Percentiles rank a stretch among this genome's conserved stretches.
Conservation (phyloP, 495 filamentous ascomycete genomes). For the Penicillium salamii region DNA sequence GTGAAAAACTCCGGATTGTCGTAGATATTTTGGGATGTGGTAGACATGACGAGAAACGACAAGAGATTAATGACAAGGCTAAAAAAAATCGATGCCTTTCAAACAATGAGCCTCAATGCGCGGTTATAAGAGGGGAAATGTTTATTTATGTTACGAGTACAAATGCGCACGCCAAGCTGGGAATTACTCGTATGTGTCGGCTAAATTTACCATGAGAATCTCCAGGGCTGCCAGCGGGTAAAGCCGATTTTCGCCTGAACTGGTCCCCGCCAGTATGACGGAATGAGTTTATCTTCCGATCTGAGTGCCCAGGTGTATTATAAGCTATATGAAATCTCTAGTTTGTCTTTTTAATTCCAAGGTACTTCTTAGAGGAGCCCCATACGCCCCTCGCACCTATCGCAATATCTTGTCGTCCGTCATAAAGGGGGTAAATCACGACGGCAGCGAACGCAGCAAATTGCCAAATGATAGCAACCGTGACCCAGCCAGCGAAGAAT, state of each 20-base stretch:
- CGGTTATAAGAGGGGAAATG: no score
- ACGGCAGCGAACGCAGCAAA: conserved; percentile 42
- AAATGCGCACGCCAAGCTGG: no score
- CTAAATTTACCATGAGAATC: no score
- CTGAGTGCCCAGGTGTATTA: not conserved
- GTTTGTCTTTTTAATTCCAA: not conserved
- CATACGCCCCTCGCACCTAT: conserved; percentile 26
- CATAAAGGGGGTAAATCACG: conserved; percentile 45
- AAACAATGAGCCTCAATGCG: no score
- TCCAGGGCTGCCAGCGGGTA: not conserved
- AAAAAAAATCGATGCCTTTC: no score
- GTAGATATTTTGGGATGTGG: conserved; percentile 22
- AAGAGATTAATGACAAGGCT: no score
- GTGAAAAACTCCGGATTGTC: conserved; percentile 21
- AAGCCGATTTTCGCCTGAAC: not conserved
- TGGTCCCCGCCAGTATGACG: not conserved
- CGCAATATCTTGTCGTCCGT: conserved; percentile 37
- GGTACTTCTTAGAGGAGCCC: conserved; percentile 11
- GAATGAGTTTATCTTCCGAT: not conserved
- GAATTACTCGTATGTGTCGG: no score
- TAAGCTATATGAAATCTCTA: not conserved
- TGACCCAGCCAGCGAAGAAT: conserved; percentile 47
- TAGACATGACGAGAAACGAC: conserved; percentile 6
- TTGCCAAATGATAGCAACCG: conserved; percentile 46
- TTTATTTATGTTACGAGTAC: no score